These are phyloP conservation scores for Achlya hypogyna DNA, from an alignment of 352 stramenopile genomes.

Conservation along the genomic window DNA sequence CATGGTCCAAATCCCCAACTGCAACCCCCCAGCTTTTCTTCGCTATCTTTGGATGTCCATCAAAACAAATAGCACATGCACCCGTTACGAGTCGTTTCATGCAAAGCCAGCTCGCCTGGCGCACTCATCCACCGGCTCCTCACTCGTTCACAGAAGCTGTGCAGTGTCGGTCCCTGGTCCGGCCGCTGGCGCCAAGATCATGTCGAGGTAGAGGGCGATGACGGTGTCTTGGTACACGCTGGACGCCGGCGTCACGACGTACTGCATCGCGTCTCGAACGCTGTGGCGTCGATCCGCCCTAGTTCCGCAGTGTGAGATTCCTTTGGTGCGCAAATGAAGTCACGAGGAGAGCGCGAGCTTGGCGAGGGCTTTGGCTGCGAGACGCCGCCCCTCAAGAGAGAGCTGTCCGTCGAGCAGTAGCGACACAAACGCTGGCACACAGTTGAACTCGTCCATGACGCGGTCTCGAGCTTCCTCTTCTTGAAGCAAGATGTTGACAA, in stretches of 20 bases:
- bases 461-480: slow-evolving; percentile 23
- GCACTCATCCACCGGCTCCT: too few relatives aligned
- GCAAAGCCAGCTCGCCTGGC: too few relatives aligned
- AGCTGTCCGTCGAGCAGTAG: neutral
- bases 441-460: slow-evolving; percentile 51
- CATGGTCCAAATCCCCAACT: neutral
- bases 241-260: neutral
- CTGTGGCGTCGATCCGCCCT: neutral
- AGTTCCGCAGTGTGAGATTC: neutral
- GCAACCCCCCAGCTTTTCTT: neutral
- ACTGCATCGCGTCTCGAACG: slow-evolving; percentile 4
- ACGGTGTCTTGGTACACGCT: neutral
- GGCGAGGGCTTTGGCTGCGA: slow-evolving; percentile 1
- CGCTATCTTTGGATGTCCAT: too few relatives aligned
- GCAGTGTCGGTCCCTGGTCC: too few relatives aligned
- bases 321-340: neutral
- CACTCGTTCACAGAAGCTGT: too few relatives aligned
- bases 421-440: slow-evolving; percentile 22
- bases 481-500: neutral
- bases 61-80: too few relatives aligned
- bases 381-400: neutral
- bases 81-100: too few relatives aligned
- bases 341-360: slow-evolving; percentile 16
- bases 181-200: neutral
- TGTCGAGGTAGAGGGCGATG: slow-evolving; percentile 5